These are phyloP conservation scores for Plantago ovata DNA, from an alignment of 257 asterid genomes.

Conservation along the genomic window DNA sequence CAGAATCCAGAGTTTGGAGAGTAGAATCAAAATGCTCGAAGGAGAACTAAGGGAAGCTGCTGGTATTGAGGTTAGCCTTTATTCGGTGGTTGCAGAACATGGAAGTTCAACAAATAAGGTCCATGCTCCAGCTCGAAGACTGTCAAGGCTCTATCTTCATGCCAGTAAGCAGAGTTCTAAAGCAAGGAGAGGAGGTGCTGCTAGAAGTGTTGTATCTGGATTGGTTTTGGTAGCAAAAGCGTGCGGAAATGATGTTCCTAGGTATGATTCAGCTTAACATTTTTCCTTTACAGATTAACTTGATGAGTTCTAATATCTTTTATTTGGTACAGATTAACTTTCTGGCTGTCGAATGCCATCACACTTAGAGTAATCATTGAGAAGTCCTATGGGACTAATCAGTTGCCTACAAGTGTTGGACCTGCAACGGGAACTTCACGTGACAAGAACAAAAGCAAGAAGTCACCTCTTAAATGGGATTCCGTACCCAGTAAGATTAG, in stretches of 20 bases:
- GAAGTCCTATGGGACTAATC: constrained; percentile 36
- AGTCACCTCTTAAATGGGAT: constrained; percentile 50
- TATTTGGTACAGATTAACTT: constrained; percentile 56
- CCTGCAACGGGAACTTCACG: constrained; percentile 23
- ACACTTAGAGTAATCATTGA: constrained; percentile 62
- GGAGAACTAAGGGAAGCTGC: constrained; percentile 82
- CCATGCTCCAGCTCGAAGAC: constrained; percentile 87
- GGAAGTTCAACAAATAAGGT: constrained; percentile 75
- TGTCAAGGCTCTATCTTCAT: constrained; percentile 71
- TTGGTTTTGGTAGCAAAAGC: constrained; percentile 70
- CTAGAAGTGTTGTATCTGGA: constrained; percentile 71
- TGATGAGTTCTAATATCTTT: neutral
- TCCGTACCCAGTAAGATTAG: constrained; percentile 33
- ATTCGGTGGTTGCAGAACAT: constrained; percentile 78
- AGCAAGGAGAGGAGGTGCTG: constrained; percentile 48
- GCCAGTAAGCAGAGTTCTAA: constrained; percentile 45
- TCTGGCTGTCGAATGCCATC: constrained; percentile 75
- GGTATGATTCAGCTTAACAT: constrained; percentile 34
- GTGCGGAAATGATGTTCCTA: constrained; percentile 83
- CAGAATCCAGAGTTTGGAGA: constrained; percentile 50
- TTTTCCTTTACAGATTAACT: neutral
- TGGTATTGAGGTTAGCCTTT: constrained; percentile 69
- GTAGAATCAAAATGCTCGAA: constrained; percentile 48
- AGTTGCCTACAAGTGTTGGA: constrained; percentile 30
- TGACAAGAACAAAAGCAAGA: constrained; percentile 27